These are phyloP conservation scores for Trichosanthes truncata DNA, from an alignment of 306 rosid genomes.

Conservation along the genomic window DNA sequence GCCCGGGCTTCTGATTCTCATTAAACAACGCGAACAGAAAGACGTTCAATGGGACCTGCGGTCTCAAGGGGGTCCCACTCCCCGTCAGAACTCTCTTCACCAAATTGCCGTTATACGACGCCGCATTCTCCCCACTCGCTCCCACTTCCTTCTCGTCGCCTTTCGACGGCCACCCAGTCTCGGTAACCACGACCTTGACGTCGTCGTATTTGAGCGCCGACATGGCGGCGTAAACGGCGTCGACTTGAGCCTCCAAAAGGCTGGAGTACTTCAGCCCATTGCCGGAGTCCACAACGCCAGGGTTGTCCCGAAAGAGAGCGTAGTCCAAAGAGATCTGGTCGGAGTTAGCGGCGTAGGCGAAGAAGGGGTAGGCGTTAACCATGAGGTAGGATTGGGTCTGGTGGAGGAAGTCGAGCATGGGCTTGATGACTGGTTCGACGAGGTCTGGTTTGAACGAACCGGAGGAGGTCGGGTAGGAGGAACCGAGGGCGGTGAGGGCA, in stretches of 20 bases:
- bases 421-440: conserved; percentile 55
- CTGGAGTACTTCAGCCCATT: conserved; percentile 47
- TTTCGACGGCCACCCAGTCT: conserved; percentile 79
- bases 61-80: conserved; percentile 57
- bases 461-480: conserved; percentile 63
- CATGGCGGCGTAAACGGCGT: conserved; percentile 79
- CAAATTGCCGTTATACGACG: conserved; percentile 70
- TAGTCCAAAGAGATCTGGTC: conserved; percentile 44
- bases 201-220: conserved; percentile 50
- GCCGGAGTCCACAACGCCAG: conserved; percentile 63
- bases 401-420: conserved; percentile 48
- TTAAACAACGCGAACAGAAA: conserved; percentile 67
- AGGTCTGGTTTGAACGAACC: conserved; percentile 64
- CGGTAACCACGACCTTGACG: conserved; percentile 38
- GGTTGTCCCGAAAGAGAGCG: conserved; percentile 42
- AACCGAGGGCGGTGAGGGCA: conserved; percentile 47
- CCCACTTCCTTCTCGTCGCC: conserved; percentile 69
- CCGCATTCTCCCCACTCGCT: conserved; percentile 48
- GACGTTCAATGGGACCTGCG: conserved; percentile 31
- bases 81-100: conserved; percentile 38
- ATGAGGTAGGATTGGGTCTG: conserved; percentile 51
- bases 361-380: conserved; percentile 72
- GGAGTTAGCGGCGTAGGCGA: conserved; percentile 48
- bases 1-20: conserved; percentile 60
- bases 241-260: conserved; percentile 65